Evolutionary conservation across 2,329 filamentous ascomycete genomes (phyloP), one percentile per base, ranked within the genome.

Genomic region (Venturia pyrina): DNA sequence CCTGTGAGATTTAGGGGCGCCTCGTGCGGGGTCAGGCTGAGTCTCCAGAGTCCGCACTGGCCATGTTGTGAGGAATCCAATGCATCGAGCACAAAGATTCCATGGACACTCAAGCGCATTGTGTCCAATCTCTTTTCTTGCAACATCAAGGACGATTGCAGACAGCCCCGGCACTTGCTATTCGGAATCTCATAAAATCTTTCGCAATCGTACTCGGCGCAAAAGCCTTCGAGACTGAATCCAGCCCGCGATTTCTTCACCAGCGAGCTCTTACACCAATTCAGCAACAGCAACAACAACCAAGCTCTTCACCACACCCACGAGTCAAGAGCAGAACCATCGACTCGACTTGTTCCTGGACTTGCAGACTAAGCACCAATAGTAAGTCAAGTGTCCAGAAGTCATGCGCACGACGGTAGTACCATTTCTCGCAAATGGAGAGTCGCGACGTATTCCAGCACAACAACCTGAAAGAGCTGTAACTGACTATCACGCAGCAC

Each of bases 111-210:
- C 28, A 40, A 37, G 32, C 28, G 19, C 53, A 21, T 59, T 59
- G 53, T 59, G 53, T 59, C 37, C 53, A 13, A 37, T n/a, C 5
- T 34, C 7, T 15, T 37, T n/a, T 37, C 19, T 21, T 34, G 32
- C 53, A 59, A 59, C 28, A 37, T 59, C 32, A 19, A 59, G 50
- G 53, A 59, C 48, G 53, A 59, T 59, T 59, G 32, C 32, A 59
- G 53, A 34, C 5, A 37, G 28, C 28, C 8, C 32, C 19, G 3
- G 7, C 5, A 19, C 53, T 59, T 37, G 28, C 24, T 59, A 5
- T 17, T 59, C 13, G 2, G 10, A 28, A 10, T 37, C 53, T 59
- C 53, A 59, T 37, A 37, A 37, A 40, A 37, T 8, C 28, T n/a
- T n/a, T 11, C 19, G 32, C 28, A 59, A 5, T 17, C 4, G n/a